These are phyloP conservation scores for Fusarium keratoplasticum DNA, from an alignment of 2,329 filamentous ascomycete species.

Conservation along the genomic window DNA sequence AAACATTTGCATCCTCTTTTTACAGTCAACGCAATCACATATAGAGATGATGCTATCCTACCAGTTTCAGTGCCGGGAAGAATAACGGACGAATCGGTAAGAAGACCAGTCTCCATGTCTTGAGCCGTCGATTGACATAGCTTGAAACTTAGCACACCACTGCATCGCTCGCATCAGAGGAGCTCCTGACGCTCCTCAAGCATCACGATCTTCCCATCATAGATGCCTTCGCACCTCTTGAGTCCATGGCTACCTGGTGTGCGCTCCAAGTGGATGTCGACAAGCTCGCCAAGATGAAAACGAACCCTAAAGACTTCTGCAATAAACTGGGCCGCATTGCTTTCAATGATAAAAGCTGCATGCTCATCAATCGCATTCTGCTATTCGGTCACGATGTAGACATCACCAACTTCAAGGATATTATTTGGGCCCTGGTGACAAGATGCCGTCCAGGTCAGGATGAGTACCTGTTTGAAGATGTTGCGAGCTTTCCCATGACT, in stretches of 20 bases:
- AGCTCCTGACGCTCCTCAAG: slow-evolving; percentile 6
- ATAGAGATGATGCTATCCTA: slow-evolving; percentile 26
- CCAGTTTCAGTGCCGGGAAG: slow-evolving; percentile 26
- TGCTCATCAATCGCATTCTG: slow-evolving; percentile 60
- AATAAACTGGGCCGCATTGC: slow-evolving; percentile 12
- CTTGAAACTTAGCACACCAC: neutral
- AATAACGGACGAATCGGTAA: slow-evolving; percentile 12
- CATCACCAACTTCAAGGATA: slow-evolving; percentile 56
- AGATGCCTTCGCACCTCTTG: slow-evolving; percentile 58
- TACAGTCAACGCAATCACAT: slow-evolving; percentile 26
- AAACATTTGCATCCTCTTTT: slow-evolving; percentile 10
- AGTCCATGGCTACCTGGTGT: slow-evolving; percentile 61
- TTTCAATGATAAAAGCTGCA: slow-evolving; percentile 36
- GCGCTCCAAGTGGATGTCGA: slow-evolving; percentile 67
- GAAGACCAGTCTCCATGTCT: neutral
- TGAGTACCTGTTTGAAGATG: slow-evolving; percentile 58
- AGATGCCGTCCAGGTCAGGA: slow-evolving; percentile 58
- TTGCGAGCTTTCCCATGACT: slow-evolving; percentile 56
- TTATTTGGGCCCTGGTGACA: slow-evolving; percentile 62
- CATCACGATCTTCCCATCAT: slow-evolving; percentile 54
- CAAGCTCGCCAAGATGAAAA: slow-evolving; percentile 59
- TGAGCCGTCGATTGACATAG: neutral
- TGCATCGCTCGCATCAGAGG: slow-evolving; percentile 17
- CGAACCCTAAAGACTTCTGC: slow-evolving; percentile 18
- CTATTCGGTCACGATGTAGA: slow-evolving; percentile 63